Base-by-base conservation (phyloP, 306 rosid genomes). In the Castanopsis chinensis region DNA sequence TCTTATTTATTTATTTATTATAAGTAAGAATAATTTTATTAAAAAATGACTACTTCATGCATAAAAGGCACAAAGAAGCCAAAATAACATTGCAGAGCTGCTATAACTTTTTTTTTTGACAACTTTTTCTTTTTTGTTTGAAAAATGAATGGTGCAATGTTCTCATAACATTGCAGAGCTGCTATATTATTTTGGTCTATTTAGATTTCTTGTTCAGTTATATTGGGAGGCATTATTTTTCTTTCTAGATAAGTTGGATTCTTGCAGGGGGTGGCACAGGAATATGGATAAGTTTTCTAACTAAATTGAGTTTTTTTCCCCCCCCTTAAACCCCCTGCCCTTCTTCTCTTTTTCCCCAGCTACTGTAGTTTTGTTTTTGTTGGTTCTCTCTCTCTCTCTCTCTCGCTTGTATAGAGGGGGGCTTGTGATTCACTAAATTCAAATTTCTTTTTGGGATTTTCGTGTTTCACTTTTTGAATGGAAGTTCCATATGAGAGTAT, bases 391-490 rank as follows among this genome's bases (percentile, higher is more conserved):
- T 33, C 35, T 32, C 8, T 41, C 49, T 45, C 52, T 12, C 52
- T 45, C 52, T 45, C 52, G 1, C 52, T 11, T 45, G 52, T 45
- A 12, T 45, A 11, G 52, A 45, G 52, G 52, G 52, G 15, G 52
- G 15, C 52, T 45, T 45, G 52, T 45, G 14, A 45, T 45, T 45
- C 52, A 45, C 15, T 45, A 45, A 12, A 45, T 45, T 45, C 52
- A 45, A 45, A 45, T 80, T 76, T 74, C 61, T 56, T 25, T 65
- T 76, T 71, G 43, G 64, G 58, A 52, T 14, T 52, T 72, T 41
- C 67, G 15, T 59, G 25, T 82, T 78, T 64, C 77, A 51, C 73
- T 65, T 61, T 37, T 75, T 59, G 69, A 12, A 61, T 80, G 57
- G 20, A n/a, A 33, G 64, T n/a, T 23, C 13, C 27, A 67, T 67